These are phyloP conservation scores for Sphagnum contortum DNA, from an alignment of 225 moss, liverwort and hornwort genomes.

Conservation along the genomic window DNA sequence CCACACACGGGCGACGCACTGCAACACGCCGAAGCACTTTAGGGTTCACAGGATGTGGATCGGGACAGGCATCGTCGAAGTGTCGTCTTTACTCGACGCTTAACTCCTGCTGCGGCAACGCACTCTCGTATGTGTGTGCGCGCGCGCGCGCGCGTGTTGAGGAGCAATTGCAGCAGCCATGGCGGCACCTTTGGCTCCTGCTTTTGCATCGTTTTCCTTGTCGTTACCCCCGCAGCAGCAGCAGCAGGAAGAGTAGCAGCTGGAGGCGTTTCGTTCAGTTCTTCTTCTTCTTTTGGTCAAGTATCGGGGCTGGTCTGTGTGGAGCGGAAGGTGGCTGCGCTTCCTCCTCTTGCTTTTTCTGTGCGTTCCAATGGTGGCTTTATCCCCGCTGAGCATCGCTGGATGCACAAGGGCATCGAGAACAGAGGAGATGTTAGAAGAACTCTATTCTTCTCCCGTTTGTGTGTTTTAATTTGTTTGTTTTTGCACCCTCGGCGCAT, in stretches of 20 bases:
- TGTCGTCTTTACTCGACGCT: too few species aligned
- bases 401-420: conserved; percentile 79
- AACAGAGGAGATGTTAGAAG: conserved; percentile 59
- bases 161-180: conserved; percentile 10
- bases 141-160: too few species aligned
- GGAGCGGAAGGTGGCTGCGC: conserved; percentile 20
- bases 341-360: conserved; percentile 13
- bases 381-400: conserved; percentile 73
- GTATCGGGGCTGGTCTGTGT: conserved; percentile 13
- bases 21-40: too few species aligned
- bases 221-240: conserved; percentile 5
- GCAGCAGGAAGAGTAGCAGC: too few species aligned
- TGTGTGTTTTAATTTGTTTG: not conserved
- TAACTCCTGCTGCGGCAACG: too few species aligned
- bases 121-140: too few species aligned
- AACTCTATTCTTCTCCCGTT: not conserved
- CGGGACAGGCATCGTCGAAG: too few species aligned
- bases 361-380: conserved; percentile 42
- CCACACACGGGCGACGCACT: too few species aligned
- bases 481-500: too few species aligned
- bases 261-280: conserved; percentile 3
- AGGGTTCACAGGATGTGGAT: too few species aligned
- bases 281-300: conserved; percentile 37
- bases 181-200: not conserved
- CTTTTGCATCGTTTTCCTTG: conserved; percentile 4